Evolutionary conservation across 2,329 filamentous ascomycete genomes (phyloP).

Genomic region (Penicillium hordei): DNA sequence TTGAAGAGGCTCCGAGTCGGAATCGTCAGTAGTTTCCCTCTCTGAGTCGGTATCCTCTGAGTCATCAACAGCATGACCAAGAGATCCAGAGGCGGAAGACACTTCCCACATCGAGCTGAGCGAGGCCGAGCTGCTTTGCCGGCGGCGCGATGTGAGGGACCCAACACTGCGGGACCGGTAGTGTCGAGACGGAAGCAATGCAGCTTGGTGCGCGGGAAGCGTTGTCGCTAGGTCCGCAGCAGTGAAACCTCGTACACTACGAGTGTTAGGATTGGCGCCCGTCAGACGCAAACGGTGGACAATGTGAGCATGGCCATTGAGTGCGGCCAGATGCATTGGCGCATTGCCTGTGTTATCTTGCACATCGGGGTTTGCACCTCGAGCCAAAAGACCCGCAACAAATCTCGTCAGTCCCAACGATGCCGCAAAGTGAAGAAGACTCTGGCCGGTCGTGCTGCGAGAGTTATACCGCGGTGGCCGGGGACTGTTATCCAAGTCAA

Average conservation of each 20-base stretch:
- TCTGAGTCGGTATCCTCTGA: conserved; percentile 37
- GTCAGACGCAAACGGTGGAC: conserved; percentile 71
- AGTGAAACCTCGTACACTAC: conserved; percentile 68
- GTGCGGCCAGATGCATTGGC: conserved; percentile 75
- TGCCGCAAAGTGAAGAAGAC: conserved; percentile 76
- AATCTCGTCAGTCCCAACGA: conserved; percentile 73
- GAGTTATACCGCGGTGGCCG: conserved; percentile 67
- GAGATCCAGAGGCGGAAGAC: conserved; percentile 47
- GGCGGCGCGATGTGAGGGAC: conserved; percentile 55
- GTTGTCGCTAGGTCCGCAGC: conserved; percentile 70
- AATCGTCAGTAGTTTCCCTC: conserved; percentile 26
- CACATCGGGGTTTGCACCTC: conserved; percentile 73
- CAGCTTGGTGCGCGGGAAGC: conserved; percentile 61
- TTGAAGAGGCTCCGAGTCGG: conserved; percentile 23
- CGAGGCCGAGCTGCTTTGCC: conserved; percentile 64
- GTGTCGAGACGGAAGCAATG: conserved; percentile 62
- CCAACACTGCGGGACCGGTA: conserved; percentile 65
- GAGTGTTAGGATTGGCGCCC: conserved; percentile 69
- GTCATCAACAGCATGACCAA: conserved; percentile 45
- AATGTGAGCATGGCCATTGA: conserved; percentile 74
- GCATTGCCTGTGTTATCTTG: conserved; percentile 79
- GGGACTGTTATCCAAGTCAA: conserved; percentile 73
- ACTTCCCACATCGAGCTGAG: conserved; percentile 67
- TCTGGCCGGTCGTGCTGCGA: conserved; percentile 67
- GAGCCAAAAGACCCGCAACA: conserved; percentile 71